A percentile compares a stretch with the other conserved stretches of the same genome.
Conservation (phyloP, 805 yeast species). For the Nematodospora valgi region DNA sequence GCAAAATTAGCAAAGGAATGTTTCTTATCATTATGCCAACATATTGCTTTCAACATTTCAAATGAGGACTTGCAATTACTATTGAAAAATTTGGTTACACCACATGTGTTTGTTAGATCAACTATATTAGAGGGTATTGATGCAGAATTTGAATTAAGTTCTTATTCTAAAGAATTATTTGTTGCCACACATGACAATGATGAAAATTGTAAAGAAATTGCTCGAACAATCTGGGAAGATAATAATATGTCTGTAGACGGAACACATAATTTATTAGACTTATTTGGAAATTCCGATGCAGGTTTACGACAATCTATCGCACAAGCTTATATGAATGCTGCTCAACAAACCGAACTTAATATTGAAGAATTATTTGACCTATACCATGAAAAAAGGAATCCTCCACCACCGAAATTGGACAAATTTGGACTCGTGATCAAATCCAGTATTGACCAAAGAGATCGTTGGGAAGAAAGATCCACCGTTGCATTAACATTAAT, state of each 20-base stretch:
- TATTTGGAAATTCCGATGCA: constrained; percentile 52
- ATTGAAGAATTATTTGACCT: constrained; percentile 44
- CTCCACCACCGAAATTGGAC: constrained; percentile 76
- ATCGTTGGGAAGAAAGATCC: constrained; percentile 81
- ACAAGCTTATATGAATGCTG: constrained; percentile 60
- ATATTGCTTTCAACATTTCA: constrained; percentile 61
- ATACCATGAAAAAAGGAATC: constrained; percentile 60
- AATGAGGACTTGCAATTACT: constrained; percentile 56
- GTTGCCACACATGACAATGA: constrained; percentile 76
- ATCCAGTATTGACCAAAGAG: constrained; percentile 57
- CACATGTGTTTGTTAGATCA: constrained; percentile 69
- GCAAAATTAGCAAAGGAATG: constrained; percentile 84
- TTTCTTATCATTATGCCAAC: constrained; percentile 71
- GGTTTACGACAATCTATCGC: constrained; percentile 76
- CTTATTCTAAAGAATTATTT: constrained; percentile 69
- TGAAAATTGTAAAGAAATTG: constrained; percentile 56
- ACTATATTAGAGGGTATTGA: constrained; percentile 82
- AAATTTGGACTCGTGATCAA: constrained; percentile 76
- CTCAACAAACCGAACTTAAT: constrained; percentile 22
- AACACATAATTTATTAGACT: constrained; percentile 48
- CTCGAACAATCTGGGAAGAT: constrained; percentile 84
- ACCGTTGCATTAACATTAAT: constrained; percentile 72
- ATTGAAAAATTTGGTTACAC: constrained; percentile 52
- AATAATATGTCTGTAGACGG: constrained; percentile 48
- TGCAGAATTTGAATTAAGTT: constrained; percentile 68